Conservation (phyloP, 306 rosid genomes). For the Cyamopsis tetragonoloba region DNA sequence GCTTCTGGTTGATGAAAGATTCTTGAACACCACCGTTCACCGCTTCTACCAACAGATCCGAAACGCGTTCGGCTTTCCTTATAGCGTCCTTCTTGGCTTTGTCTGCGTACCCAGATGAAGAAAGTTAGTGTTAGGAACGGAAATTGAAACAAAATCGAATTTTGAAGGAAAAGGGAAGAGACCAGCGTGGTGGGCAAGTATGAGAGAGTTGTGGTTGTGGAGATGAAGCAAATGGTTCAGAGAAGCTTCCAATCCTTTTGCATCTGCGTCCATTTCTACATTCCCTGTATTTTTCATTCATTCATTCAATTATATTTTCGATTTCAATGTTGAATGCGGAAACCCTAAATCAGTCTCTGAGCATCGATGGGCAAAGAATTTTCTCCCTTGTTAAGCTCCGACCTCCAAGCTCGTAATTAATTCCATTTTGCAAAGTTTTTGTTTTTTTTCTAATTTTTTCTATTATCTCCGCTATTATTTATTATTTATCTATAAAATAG, state of each 20-base stretch:
- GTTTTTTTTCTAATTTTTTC: no score
- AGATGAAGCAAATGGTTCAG: conserved; percentile 44
- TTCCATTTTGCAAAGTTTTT: no score
- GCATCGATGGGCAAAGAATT: no score
- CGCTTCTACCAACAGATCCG: conserved; percentile 74
- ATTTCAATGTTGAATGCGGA: no score
- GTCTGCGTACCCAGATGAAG: conserved; percentile 35
- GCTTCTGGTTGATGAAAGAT: conserved; percentile 66
- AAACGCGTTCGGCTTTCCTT: conserved; percentile 46
- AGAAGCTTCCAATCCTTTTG: conserved; percentile 54
- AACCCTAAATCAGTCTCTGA: no score
- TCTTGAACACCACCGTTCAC: conserved; percentile 81
- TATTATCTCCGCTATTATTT: no score
- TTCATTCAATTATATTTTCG: background rate
- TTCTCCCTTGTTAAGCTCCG: no score
- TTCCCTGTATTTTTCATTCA: background rate
- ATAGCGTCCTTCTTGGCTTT: conserved; percentile 72
- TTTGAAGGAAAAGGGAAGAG: background rate
- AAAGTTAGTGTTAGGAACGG: background rate
- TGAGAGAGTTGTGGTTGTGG: conserved; percentile 51
- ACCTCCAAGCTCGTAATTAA: no score
- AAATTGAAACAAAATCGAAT: background rate
- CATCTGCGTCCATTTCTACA: background rate
- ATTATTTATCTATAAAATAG: no score
- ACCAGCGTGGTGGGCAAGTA: conserved; percentile 54